phyloP scores from a whole-genome alignment of 768 basidiomycete genomes.

The Mycena sanguinolenta region DNA sequence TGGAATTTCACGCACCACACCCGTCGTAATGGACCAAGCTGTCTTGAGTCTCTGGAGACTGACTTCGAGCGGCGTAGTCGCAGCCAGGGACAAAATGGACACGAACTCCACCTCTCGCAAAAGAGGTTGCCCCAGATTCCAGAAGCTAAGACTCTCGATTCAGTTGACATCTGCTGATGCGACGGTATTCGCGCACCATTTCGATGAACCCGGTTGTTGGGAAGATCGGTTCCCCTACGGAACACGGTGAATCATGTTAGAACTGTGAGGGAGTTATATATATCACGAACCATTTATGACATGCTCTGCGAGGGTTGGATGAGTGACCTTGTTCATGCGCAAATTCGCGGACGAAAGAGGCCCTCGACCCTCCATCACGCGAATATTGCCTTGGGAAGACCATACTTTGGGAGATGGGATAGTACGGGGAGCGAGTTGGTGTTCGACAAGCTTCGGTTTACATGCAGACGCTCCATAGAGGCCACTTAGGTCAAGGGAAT shows the following conservation, averaged over 20 bases:
- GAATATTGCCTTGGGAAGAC: constrained; percentile 11
- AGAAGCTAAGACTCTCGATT: constrained; percentile 17
- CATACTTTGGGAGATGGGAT: constrained; percentile 25
- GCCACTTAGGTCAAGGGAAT: constrained; percentile 31
- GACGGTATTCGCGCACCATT: constrained; percentile 17
- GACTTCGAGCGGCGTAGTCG: constrained; percentile 5
- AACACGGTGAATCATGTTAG: neutral
- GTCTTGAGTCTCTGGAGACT: constrained; percentile 9
- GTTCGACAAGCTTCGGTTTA: constrained; percentile 24
- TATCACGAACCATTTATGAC: constrained; percentile 24
- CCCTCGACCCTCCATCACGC: neutral
- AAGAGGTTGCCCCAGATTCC: constrained; percentile 24
- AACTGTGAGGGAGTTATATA: neutral
- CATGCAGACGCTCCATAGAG: constrained; percentile 25
- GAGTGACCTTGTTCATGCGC: constrained; percentile 6
- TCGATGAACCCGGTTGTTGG: constrained; percentile 26
- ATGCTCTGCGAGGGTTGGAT: constrained; percentile 23
- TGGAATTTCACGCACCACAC: constrained; percentile 17
- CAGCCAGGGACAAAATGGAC: constrained; percentile 18
- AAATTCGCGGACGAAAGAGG: constrained; percentile 21
- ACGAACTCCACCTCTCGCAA: constrained; percentile 25
- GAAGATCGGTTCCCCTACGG: constrained; percentile 23
- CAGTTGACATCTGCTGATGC: neutral
- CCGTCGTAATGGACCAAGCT: constrained; percentile 19
- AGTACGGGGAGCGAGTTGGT: constrained; percentile 18